A percentile compares a stretch with the other conserved stretches of the same genome.
Conservation (phyloP, 2,329 filamentous ascomycete species). For the Aspergillus arachidicola region DNA sequence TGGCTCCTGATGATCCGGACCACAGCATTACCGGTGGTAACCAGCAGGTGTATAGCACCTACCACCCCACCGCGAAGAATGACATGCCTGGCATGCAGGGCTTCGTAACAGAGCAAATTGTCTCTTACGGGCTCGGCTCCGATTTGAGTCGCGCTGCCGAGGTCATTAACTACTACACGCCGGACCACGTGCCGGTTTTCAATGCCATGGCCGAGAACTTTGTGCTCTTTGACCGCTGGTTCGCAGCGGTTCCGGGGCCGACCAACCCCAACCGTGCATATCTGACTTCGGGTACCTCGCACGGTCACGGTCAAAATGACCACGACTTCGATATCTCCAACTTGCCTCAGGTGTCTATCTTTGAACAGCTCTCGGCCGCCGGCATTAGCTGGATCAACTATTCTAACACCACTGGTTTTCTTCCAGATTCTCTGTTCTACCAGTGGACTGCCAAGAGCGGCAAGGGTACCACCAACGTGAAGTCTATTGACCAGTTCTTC, state of each 20-base stretch:
- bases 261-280: constrained; percentile 44
- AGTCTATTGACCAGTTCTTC: constrained; percentile 47
- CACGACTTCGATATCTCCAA: constrained; percentile 35
- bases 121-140: constrained; percentile 33
- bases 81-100: constrained; percentile 40
- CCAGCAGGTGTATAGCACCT: constrained; percentile 46
- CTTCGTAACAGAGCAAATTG: constrained; percentile 48
- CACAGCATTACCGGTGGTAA: constrained; percentile 47
- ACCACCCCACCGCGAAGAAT: constrained; percentile 32
- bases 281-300: constrained; percentile 44
- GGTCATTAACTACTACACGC: constrained; percentile 49
- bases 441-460: constrained; percentile 44
- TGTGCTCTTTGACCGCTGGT: constrained; percentile 50
- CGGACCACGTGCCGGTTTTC: constrained; percentile 46
- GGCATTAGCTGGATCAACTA: constrained; percentile 52
- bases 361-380: constrained; percentile 44
- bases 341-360: constrained; percentile 43
- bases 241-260: constrained; percentile 43
- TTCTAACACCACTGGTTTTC: constrained; percentile 46
- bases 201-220: constrained; percentile 47
- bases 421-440: constrained; percentile 50
- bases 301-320: constrained; percentile 44
- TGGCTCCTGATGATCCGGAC: constrained; percentile 48
- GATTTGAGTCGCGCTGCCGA: constrained; percentile 44
- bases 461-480: constrained; percentile 37